Evolutionary conservation across 2,329 filamentous ascomycete genomes (phyloP).

Genomic region (Sporothrix schenckii): DNA sequence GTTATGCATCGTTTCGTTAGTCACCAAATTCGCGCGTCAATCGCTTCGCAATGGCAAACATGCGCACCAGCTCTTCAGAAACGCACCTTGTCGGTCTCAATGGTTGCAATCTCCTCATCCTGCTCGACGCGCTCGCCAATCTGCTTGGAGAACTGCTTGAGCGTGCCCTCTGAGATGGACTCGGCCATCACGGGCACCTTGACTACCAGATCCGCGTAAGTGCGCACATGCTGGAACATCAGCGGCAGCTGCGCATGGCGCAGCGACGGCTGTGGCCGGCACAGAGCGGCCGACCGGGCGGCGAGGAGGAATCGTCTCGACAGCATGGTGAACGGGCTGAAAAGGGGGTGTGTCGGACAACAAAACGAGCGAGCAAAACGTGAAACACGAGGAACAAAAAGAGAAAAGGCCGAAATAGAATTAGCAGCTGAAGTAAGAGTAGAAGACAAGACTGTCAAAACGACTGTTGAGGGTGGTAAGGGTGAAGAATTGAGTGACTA

Average conservation of each 20-base stretch:
- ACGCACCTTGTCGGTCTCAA: conserved; percentile 94
- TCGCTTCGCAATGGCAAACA: too few relatives aligned
- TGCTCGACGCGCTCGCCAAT: conserved; percentile 91
- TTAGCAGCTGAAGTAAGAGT: too few relatives aligned
- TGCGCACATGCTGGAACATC: conserved; percentile 61
- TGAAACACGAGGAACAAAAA: conserved; percentile 18
- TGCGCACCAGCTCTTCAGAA: too few relatives aligned
- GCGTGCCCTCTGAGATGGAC: conserved; percentile 94
- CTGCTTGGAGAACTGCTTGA: conserved; percentile 93
- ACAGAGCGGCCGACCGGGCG: conserved; percentile 40
- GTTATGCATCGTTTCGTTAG: conserved; percentile 15
- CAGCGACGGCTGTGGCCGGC: conserved; percentile 48
- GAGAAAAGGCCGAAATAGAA: too few relatives aligned
- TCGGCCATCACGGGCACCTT: conserved; percentile 98
- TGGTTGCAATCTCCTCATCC: conserved; percentile 97
- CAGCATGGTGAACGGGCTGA: conserved; percentile 44
- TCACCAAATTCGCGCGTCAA: background rate
- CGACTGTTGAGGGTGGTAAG: too few relatives aligned
- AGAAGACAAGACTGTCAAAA: too few relatives aligned
- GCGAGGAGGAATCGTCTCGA: conserved; percentile 45
- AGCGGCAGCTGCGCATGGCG: conserved; percentile 52
- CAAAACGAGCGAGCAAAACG: background rate
- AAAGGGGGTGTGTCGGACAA: background rate
- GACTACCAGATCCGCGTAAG: conserved; percentile 78
- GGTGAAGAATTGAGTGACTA: too few relatives aligned